Base-by-base conservation (phyloP, 2,329 filamentous ascomycete genomes). In the Coniella vitis region DNA sequence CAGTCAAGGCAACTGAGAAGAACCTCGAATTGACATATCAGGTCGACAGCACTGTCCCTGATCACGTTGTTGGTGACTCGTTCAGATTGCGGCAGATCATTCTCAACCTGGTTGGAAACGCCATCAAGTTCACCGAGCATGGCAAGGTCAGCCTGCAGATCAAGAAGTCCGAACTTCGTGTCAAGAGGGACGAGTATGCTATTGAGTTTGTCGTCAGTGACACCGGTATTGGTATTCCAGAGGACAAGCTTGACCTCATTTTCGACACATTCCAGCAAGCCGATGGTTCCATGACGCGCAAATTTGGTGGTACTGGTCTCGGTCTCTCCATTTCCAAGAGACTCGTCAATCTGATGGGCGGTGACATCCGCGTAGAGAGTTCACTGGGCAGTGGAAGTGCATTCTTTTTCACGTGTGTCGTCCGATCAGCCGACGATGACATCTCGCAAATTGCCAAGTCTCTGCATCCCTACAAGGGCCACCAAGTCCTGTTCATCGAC, bases 241-340 rank as follows among this genome's bases (percentile, higher is more conserved):
- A 86, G 56, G 90, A 97, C 69, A 97, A 97, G 71, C 79, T 97
- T 46, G 90, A 95, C 63, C 75, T 97, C 56, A 97, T 98, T 63
- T 97, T 98, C 68, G 93, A 97, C 69, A 97, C 91, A 1, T 97
- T 97, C 81, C 91, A 96, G 67, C 93, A 97, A 71, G 93, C 93
- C 17, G 93, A 97, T 64, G 91, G 91, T 34, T 96, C 90, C 31
- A 97, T 94, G 66, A 97, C 91, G 2, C 81, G 90, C 59, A 93
- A 94, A 64, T 97, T 97, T 65, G 91, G 91, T 60, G 91, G 91
- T 59, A 97, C 93, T 7, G 91, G 91, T 58, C 79, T 97, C 9
- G 91, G 91, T 57, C 71, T 97, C 21, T 96, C 91, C 14, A 97
- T 97, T 61, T 97, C 91, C 22, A 94, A 95, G 71, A 82, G 90